A percentile compares a stretch with the other conserved stretches of the same genome.
These are phyloP conservation scores for Cryptosporidium viatorum DNA, from an alignment of 169 alveolate species.

Conservation along the genomic window DNA sequence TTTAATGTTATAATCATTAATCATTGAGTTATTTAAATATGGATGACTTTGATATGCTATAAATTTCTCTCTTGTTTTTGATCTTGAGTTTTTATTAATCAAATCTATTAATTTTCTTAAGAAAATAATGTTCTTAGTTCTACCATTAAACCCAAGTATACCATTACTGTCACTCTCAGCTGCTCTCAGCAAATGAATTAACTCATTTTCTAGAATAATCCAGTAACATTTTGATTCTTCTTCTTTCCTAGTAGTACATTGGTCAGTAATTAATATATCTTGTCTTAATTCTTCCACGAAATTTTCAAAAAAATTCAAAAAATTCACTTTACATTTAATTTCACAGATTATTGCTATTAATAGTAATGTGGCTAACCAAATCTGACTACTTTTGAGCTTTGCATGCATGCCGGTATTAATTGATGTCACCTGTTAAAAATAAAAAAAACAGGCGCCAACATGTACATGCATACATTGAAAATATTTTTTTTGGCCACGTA, in stretches of 20 bases:
- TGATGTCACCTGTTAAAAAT: not conserved
- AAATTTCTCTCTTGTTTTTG: not conserved
- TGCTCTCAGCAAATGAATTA: not conserved
- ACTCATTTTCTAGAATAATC: not conserved
- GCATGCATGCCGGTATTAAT: slow-evolving; percentile 64
- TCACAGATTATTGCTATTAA: not conserved
- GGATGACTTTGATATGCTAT: not conserved
- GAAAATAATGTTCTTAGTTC: not conserved
- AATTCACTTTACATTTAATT: not conserved
- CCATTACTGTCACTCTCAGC: not conserved
- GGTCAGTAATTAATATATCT: not conserved
- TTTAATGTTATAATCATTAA: not conserved
- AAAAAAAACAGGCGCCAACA: slow-evolving; percentile 49
- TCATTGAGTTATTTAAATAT: not conserved
- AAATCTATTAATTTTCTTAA: slow-evolving; percentile 8
- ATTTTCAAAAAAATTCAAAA: not conserved
- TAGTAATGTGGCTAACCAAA: not conserved
- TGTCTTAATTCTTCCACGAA: not conserved
- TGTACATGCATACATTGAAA: slow-evolving; percentile 60
- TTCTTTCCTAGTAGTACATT: not conserved
- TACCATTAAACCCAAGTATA: not conserved
- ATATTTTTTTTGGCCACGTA: slow-evolving; percentile 55
- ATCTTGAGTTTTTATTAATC: not conserved
- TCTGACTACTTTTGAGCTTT: not conserved
- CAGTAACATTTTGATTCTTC: not conserved